phyloP scores from a whole-genome alignment of 2,329 filamentous ascomycete species.

The Paraphaeosphaeria minitans region DNA sequence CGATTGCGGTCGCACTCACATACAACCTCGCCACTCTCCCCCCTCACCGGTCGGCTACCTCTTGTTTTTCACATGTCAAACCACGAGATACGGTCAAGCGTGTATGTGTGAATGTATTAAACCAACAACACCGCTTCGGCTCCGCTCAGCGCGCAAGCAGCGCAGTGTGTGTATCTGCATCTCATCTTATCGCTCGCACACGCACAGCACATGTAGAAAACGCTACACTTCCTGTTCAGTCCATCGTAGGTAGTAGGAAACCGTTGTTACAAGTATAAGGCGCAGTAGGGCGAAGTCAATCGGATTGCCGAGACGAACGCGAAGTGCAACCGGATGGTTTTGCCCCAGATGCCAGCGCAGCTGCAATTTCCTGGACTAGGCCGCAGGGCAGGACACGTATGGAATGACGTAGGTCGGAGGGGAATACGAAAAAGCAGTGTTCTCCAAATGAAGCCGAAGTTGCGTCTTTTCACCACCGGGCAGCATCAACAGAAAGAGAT shows the following conservation, averaged over 20 bases:
- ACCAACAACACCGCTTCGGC: not conserved
- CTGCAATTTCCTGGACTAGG: not conserved
- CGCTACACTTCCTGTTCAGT: not conserved
- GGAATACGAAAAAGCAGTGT: constrained; percentile 16
- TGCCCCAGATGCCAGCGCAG: not conserved
- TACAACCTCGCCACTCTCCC: constrained; percentile 8
- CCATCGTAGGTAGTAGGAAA: constrained; percentile 10
- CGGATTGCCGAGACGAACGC: constrained; percentile 2
- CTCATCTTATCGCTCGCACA: not conserved
- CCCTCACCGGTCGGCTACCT: not conserved
- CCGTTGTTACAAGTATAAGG: constrained; percentile 17
- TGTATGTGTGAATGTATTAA: constrained; percentile 3
- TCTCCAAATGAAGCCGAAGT: constrained; percentile 13
- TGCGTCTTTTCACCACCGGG: constrained; percentile 5
- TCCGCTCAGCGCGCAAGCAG: not conserved
- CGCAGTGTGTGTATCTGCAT: constrained; percentile 1
- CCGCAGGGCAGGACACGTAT: constrained; percentile 12
- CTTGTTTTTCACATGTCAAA: not conserved
- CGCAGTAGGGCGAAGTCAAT: constrained; percentile 4
- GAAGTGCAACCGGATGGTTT: constrained; percentile 14
- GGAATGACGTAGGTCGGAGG: not conserved
- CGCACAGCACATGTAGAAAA: constrained; percentile 3
- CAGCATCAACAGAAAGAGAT: constrained; percentile 3
- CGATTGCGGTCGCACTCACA: constrained; percentile 20
- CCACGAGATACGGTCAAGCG: not conserved